Conservation (phyloP, 2,329 filamentous ascomycete species). For the Monilinia laxa region DNA sequence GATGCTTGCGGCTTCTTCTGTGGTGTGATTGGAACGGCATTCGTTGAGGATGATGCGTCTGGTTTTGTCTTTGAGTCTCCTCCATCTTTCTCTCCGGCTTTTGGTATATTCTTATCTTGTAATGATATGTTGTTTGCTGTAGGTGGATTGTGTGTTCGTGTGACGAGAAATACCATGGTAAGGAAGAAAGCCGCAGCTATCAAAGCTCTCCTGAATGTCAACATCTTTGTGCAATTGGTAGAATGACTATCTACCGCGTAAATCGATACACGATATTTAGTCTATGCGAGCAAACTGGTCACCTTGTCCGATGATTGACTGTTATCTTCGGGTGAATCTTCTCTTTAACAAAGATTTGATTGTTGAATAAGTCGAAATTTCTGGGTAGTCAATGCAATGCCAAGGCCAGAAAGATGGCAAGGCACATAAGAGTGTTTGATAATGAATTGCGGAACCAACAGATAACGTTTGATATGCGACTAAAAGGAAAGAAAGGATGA, state of each 20-base stretch:
- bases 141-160: conserved; percentile 52
- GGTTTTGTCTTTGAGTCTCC: conserved; percentile 13
- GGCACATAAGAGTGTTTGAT: conserved; percentile 20
- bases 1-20: conserved; percentile 26
- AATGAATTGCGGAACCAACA: conserved; percentile 17
- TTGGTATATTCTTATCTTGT: conserved; percentile 2
- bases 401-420: conserved; percentile 12
- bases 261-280: background rate
- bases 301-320: background rate
- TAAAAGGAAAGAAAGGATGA: conserved; percentile 5
- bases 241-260: conserved; percentile 21
- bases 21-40: conserved; percentile 25
- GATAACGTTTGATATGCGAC: conserved; percentile 4
- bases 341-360: background rate
- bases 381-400: conserved; percentile 10
- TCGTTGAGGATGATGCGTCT: conserved; percentile 24
- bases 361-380: conserved; percentile 12
- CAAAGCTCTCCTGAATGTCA: conserved; percentile 75
- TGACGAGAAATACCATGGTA: conserved; percentile 67
- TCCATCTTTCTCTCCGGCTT: conserved; percentile 13
- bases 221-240: conserved; percentile 54
- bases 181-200: conserved; percentile 68
- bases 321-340: background rate
- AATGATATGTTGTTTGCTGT: conserved; percentile 22
- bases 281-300: conserved; percentile 3